Evolutionary conservation across 192 early-diverging fungal genomes (phyloP).

Genomic region (Backusella tuberculispora): DNA sequence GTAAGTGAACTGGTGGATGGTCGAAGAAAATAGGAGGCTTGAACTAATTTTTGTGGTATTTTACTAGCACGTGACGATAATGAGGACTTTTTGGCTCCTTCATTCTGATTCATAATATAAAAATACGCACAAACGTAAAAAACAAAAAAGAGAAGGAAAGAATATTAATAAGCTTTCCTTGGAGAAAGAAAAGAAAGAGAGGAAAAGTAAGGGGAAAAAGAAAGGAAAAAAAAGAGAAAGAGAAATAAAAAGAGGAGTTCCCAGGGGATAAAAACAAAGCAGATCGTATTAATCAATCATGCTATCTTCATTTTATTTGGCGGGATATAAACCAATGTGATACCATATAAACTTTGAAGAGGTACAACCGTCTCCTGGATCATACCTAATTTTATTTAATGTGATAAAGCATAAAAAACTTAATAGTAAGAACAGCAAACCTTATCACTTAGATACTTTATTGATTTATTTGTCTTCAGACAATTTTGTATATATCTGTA

Average conservation of each 20-base stretch:
- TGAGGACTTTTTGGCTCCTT: conserved; percentile 13
- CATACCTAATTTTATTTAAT: not conserved
- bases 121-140: not conserved
- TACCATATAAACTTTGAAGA: not conserved
- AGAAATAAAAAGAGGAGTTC: conserved; percentile 2
- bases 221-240: not conserved
- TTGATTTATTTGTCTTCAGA: not conserved
- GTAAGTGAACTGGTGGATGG: conserved; percentile 15
- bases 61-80: conserved; percentile 24
- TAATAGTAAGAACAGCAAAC: not conserved
- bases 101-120: not conserved
- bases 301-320: conserved; percentile 16
- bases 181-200: not conserved
- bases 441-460: not conserved
- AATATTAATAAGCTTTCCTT: not conserved
- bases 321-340: conserved; percentile 15
- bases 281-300: conserved; percentile 14
- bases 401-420: not conserved
- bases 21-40: conserved; percentile 12
- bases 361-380: not conserved
- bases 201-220: not conserved
- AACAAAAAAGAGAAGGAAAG: not conserved
- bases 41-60: conserved; percentile 26
- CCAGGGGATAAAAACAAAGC: conserved; percentile 11
- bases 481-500: not conserved